These are phyloP conservation scores for Cytospora schulzeri DNA, from an alignment of 2,329 filamentous ascomycete genomes.

Conservation along the genomic window DNA sequence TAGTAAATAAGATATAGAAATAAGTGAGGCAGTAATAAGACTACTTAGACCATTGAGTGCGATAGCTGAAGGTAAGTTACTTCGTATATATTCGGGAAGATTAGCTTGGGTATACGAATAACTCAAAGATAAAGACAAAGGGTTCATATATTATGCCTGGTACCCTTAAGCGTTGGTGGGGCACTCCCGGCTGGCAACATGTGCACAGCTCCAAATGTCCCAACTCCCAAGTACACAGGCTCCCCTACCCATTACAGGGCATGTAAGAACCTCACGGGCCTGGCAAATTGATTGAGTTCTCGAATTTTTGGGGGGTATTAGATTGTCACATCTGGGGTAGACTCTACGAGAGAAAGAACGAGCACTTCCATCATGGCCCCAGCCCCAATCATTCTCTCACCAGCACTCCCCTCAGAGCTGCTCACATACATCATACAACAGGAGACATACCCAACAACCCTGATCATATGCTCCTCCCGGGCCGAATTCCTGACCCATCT, in stretches of 20 bases:
- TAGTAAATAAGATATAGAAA: no score
- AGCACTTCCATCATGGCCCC: conserved; percentile 15
- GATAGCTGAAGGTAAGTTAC: no score
- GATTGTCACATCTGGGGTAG: not conserved
- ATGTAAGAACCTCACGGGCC: not conserved
- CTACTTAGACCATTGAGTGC: no score
- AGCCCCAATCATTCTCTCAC: conserved; percentile 50
- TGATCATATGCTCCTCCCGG: conserved; percentile 71
- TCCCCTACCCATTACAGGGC: not conserved
- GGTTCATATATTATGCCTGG: no score
- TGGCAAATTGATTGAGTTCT: not conserved
- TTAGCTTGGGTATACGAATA: no score
- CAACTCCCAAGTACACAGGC: not conserved
- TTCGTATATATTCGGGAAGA: no score
- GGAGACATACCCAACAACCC: conserved; percentile 59
- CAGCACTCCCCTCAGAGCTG: conserved; percentile 61
- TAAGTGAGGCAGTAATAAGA: no score
- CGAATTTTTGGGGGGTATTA: not conserved
- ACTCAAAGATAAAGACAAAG: no score
- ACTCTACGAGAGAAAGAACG: not conserved
- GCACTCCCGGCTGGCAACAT: conserved; percentile 7
- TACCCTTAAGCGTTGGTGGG: conserved; percentile 14
- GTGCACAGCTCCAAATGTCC: not conserved
- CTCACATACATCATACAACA: conserved; percentile 64
- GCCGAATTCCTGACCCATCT: conserved; percentile 66